A percentile compares a stretch with the other conserved stretches of the same genome.
Evolutionary conservation across 208 protist species (phyloP).

Genomic region (Phytomonas sp.): DNA sequence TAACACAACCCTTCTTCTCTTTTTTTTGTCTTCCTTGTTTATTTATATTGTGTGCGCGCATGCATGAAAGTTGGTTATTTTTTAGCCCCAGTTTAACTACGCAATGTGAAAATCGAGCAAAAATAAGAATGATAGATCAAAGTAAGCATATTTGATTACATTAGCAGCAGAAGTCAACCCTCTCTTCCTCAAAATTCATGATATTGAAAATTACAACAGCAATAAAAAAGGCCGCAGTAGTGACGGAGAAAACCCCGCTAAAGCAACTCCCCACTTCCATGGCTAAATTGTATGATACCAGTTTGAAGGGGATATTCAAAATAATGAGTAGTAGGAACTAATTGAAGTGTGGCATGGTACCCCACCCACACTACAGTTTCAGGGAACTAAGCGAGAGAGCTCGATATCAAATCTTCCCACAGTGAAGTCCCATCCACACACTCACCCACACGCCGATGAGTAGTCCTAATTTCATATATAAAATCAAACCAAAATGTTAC

Average conservation of each 20-base stretch:
- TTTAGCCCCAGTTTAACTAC: not conserved
- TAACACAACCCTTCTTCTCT: not conserved
- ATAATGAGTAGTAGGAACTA: not conserved
- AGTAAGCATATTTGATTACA: not conserved
- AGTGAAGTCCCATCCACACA: not conserved
- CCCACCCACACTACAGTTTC: not conserved
- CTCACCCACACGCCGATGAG: conserved; percentile 5
- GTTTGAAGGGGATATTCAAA: not conserved
- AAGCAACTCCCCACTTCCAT: not conserved
- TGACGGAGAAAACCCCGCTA: not conserved
- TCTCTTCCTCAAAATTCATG: not conserved
- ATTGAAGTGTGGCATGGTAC: not conserved
- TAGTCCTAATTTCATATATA: not conserved
- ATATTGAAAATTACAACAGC: not conserved
- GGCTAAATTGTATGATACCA: not conserved
- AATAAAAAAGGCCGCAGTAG: not conserved
- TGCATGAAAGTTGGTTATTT: not conserved
- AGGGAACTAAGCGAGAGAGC: not conserved
- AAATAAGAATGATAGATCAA: not conserved
- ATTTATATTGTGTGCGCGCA: not conserved
- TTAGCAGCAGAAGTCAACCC: not conserved
- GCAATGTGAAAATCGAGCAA: not conserved
- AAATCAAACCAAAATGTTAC: conserved; percentile 69
- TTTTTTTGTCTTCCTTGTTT: not conserved
- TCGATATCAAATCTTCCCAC: not conserved